Conservation (phyloP, 2,329 filamentous ascomycete genomes). For the Phaeosphaeriaceae sp. region DNA sequence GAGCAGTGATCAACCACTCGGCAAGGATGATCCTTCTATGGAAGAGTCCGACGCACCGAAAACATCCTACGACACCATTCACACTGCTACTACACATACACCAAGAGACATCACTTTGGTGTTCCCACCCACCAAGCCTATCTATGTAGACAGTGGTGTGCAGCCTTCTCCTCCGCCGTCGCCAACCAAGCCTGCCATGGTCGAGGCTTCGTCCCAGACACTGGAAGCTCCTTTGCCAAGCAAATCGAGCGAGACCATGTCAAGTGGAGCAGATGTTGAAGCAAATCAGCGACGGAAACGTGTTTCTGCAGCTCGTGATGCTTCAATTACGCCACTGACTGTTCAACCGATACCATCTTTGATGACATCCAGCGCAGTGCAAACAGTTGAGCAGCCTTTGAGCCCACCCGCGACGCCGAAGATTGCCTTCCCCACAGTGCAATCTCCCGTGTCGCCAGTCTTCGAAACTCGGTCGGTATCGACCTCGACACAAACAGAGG, state of each 20-base stretch:
- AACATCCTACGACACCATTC: constrained; percentile 26
- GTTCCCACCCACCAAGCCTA: constrained; percentile 44
- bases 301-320: constrained; percentile 54
- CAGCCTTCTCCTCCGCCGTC: constrained; percentile 87
- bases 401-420: constrained; percentile 73
- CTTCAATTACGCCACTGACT: constrained; percentile 18
- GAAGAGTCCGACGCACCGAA: constrained; percentile 37
- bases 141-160: constrained; percentile 78
- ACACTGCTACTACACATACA: constrained; percentile 31
- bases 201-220: constrained; percentile 31
- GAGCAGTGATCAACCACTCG: constrained; percentile 34
- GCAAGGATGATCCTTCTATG: constrained; percentile 30
- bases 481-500: constrained; percentile 68
- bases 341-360: constrained; percentile 22
- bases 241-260: constrained; percentile 31
- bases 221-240: constrained; percentile 22
- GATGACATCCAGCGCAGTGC: constrained; percentile 72
- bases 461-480: constrained; percentile 59
- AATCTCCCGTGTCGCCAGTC: constrained; percentile 47
- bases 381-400: constrained; percentile 68
- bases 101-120: constrained; percentile 39
- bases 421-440: constrained; percentile 52
- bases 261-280: constrained; percentile 62
- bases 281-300: constrained; percentile 78
- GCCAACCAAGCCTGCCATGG: constrained; percentile 57